These are phyloP conservation scores for Spizellomyces punctatus DNA, from an alignment of 192 early-diverging fungal genomes.

Conservation along the genomic window DNA sequence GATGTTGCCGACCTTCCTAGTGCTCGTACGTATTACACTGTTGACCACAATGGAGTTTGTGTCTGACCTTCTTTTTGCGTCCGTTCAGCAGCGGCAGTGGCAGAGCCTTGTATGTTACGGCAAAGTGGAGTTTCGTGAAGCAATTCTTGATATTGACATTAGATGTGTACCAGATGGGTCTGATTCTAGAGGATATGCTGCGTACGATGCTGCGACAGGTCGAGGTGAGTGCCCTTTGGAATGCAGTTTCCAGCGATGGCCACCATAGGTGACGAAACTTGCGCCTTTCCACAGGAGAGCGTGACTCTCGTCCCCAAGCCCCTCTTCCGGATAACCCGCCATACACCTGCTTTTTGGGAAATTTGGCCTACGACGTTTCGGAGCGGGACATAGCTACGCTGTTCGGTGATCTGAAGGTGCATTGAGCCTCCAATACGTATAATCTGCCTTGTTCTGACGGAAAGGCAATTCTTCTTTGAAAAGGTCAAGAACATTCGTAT, in stretches of 20 bases:
- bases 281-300: not conserved
- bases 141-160: slow-evolving; percentile 1
- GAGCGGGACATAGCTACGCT: slow-evolving; percentile 76
- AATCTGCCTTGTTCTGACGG: not conserved
- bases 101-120: not conserved
- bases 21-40: slow-evolving; percentile 61
- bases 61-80: slow-evolving; percentile 17
- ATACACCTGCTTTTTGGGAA: slow-evolving; percentile 88
- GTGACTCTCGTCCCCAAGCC: slow-evolving; percentile 17
- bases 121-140: not conserved
- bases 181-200: slow-evolving; percentile 18
- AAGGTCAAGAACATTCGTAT: slow-evolving; percentile 80
- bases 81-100: not conserved
- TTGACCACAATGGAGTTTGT: too few species aligned
- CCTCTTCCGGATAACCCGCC: slow-evolving; percentile 82
- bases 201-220: slow-evolving; percentile 12
- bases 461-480: not conserved
- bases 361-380: slow-evolving; percentile 82
- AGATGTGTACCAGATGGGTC: not conserved
- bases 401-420: slow-evolving; percentile 73
- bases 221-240: slow-evolving; percentile 6
- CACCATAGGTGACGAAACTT: slow-evolving; percentile 6
- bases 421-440: not conserved
- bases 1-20: slow-evolving; percentile 86
- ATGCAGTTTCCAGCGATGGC: not conserved